Evolutionary conservation across 306 rosid species (phyloP), one percentile per base, ranked within the genome.

Genomic region (Cucurbita moschata): DNA sequence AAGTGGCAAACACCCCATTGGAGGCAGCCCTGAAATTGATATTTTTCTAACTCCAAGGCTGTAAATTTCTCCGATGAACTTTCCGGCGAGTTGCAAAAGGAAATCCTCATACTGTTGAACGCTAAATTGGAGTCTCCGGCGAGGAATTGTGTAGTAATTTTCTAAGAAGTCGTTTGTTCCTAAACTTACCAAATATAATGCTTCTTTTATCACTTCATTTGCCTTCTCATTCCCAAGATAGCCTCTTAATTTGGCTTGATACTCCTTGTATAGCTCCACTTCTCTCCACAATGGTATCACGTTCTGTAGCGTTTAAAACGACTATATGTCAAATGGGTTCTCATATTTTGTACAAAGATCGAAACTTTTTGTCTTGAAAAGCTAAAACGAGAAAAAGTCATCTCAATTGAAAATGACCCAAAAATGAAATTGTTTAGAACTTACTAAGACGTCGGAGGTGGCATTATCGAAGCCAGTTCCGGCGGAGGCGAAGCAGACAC

Each of bases 1-100:
- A 51, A 90, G 70, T 10, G 96, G 96, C 87, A 90, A 77, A 80
- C 96, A 90, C 47, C 96, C 96, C 91, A 90, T 90, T 3, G 96
- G 96, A 76, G 92, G 92, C 1, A 87, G 70, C 51, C 96, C 96
- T 16, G 88, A 80, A 0, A 89, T 75, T 35, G 92, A 77, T 52
- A 89, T 76, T 71, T 82, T 89, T 51, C 96, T 77, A 14, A 66
- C 93, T 35, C 93, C 96, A 30, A 84, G 87, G 15, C 58, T 52
- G 70, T 87, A 72, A n/a, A 90, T 72, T 77, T 86, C 65, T 74
- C 43, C 57, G 54, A 90, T 51, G 78, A 90, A 87, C 14, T 76
- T 82, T 43, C 61, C 82, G n/a, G 91, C 84, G 12, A 85, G 77
- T 1, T 79, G 85, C 2, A 62, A 23, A 0, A 90, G 75, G 64